Conservation (phyloP, 2,329 filamentous ascomycete genomes). For the Colletotrichum sp. region DNA sequence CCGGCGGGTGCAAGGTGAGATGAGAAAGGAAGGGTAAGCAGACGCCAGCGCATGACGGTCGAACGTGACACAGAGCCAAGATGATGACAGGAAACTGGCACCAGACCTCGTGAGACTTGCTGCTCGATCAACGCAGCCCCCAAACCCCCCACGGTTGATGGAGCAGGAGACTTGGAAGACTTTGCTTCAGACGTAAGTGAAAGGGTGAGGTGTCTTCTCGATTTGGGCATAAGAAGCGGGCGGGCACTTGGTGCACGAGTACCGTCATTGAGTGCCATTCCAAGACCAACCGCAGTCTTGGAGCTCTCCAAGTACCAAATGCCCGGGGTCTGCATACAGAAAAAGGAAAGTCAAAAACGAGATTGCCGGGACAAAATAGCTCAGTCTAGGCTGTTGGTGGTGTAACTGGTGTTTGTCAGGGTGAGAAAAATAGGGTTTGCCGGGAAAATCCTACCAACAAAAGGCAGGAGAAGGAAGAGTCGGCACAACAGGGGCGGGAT, state of each 20-base stretch:
- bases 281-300: neutral
- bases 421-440: constrained; percentile 15
- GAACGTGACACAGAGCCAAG: constrained; percentile 18
- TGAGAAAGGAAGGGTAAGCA: neutral
- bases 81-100: neutral
- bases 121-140: neutral
- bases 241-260: neutral
- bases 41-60: constrained; percentile 5
- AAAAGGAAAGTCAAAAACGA: neutral
- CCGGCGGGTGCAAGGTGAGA: neutral
- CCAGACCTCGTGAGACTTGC: neutral
- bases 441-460: neutral
- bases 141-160: constrained; percentile 3
- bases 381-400: neutral
- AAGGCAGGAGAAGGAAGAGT: neutral
- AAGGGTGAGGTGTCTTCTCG: neutral
- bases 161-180: neutral
- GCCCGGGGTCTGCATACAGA: neutral
- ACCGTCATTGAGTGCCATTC: neutral
- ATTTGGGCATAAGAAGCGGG: neutral
- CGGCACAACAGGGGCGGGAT: neutral
- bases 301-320: neutral
- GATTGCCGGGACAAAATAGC: neutral
- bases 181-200: neutral
- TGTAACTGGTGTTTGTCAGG: constrained; percentile 1